phyloP scores from a whole-genome alignment of 352 stramenopile genomes.

The Phytophthora idaei region DNA sequence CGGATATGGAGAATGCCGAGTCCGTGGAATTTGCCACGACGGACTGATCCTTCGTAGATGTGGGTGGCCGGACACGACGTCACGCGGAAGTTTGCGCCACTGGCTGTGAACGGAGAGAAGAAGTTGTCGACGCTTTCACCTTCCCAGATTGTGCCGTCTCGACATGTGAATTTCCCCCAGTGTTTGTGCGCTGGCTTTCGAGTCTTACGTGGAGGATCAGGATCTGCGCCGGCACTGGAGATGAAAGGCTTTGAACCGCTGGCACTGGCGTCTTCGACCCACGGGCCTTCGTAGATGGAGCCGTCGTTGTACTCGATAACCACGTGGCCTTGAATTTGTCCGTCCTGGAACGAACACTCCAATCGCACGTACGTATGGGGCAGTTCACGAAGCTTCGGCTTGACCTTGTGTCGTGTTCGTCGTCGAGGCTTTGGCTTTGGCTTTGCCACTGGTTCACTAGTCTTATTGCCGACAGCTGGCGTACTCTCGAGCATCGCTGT shows the following conservation, averaged over 20 bases:
- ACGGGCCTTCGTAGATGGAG: slow-evolving; percentile 81
- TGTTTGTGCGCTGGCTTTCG: slow-evolving; percentile 37
- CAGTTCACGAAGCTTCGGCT: slow-evolving; percentile 39
- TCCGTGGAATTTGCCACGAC: slow-evolving; percentile 69
- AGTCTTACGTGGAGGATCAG: slow-evolving; percentile 61
- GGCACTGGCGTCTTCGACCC: slow-evolving; percentile 59
- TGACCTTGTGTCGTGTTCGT: slow-evolving; percentile 8
- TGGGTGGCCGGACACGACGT: slow-evolving; percentile 49
- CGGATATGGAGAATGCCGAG: slow-evolving; percentile 72
- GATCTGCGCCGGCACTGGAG: slow-evolving; percentile 24
- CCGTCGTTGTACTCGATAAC: slow-evolving; percentile 81
- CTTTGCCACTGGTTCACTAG: not conserved
- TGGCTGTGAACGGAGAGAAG: slow-evolving; percentile 78
- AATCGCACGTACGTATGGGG: slow-evolving; percentile 74
- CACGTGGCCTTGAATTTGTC: slow-evolving; percentile 64
- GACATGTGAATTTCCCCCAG: slow-evolving; percentile 80
- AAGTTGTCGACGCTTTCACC: slow-evolving; percentile 83
- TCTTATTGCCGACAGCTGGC: not conserved
- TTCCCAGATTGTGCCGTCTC: slow-evolving; percentile 76
- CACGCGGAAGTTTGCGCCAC: slow-evolving; percentile 58
- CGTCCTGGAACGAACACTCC: slow-evolving; percentile 77
- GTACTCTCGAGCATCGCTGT: not conserved
- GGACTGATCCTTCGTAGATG: slow-evolving; percentile 61
- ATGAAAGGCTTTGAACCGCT: slow-evolving; percentile 53
- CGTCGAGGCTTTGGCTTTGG: slow-evolving; percentile 13